Percentiles rank a stretch among this genome's conserved stretches.
These are phyloP conservation scores for Starmerella sirachaensis DNA, from an alignment of 805 yeast species.

Conservation along the genomic window DNA sequence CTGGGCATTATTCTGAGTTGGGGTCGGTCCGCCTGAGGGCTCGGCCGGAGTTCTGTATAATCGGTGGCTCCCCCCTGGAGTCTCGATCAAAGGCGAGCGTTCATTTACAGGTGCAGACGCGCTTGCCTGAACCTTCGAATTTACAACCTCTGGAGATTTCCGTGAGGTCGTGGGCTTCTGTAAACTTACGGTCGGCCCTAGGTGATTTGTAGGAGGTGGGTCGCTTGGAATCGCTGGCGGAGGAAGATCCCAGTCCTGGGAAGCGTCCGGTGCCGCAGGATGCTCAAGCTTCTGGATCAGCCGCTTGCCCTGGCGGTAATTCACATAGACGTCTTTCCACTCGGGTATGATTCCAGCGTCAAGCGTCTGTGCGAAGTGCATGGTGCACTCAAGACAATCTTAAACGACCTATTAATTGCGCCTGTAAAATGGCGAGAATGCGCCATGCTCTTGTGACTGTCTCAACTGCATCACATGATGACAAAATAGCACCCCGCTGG, in stretches of 20 bases:
- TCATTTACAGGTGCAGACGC: conserved; percentile 15
- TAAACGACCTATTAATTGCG: neutral
- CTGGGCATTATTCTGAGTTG: conserved; percentile 2
- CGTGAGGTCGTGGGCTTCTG: neutral
- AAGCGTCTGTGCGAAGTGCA: conserved; percentile 19
- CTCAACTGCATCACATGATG: too few species aligned
- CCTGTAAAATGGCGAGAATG: neutral
- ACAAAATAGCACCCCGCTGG: too few species aligned
- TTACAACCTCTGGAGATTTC: neutral
- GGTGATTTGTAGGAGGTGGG: neutral
- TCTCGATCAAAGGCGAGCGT: conserved; percentile 21
- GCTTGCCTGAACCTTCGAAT: neutral
- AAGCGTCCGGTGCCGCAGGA: conserved; percentile 1
- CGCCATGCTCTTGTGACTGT: too few species aligned
- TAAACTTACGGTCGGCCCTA: neutral
- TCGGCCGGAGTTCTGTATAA: conserved; percentile 4
- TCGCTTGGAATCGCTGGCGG: conserved; percentile 13
- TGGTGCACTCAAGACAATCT: too few species aligned
- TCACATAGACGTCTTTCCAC: conserved; percentile 34
- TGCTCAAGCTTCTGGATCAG: conserved; percentile 30
- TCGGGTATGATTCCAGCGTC: conserved; percentile 30
- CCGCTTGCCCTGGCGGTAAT: conserved; percentile 41
- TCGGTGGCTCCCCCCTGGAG: conserved; percentile 1
- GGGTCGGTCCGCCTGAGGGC: conserved; percentile 10
- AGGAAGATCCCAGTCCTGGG: conserved; percentile 10